Percentiles rank a stretch among this genome's conserved stretches.
Conservation (phyloP, 2,329 filamentous ascomycete genomes). For the Xylaria digitata region DNA sequence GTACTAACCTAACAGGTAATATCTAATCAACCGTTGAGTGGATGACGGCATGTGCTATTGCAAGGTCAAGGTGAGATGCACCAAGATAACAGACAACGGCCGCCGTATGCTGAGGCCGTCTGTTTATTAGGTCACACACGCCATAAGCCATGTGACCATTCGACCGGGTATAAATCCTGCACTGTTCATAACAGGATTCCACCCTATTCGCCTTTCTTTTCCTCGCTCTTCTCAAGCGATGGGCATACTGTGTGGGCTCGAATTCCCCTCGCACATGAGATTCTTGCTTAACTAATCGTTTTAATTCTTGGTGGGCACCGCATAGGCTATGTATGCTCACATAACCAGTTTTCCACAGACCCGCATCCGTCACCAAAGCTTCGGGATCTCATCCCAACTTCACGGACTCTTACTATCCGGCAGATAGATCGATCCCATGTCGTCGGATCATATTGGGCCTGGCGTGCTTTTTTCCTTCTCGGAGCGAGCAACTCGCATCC, state of each 20-base stretch:
- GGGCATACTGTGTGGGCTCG: constrained; percentile 3
- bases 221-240: neutral
- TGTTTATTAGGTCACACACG: constrained; percentile 12
- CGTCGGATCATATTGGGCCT: neutral
- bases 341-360: neutral
- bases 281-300: constrained; percentile 5
- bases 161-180: constrained; percentile 27
- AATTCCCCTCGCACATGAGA: neutral
- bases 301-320: neutral
- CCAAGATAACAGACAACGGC: neutral
- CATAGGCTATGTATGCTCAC: neutral
- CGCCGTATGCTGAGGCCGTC: neutral
- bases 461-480: neutral
- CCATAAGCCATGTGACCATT: constrained; percentile 26
- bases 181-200: constrained; percentile 6
- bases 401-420: constrained; percentile 2
- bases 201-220: constrained; percentile 10
- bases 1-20: neutral
- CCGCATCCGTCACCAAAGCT: constrained; percentile 8
- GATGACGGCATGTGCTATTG: neutral
- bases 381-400: constrained; percentile 14
- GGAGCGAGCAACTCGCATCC: constrained; percentile 1
- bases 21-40: constrained; percentile 4
- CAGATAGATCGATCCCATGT: constrained; percentile 5
- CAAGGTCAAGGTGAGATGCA: neutral